These are phyloP conservation scores for Yarrowia alimentaria DNA, from an alignment of 805 yeast species.

Conservation along the genomic window DNA sequence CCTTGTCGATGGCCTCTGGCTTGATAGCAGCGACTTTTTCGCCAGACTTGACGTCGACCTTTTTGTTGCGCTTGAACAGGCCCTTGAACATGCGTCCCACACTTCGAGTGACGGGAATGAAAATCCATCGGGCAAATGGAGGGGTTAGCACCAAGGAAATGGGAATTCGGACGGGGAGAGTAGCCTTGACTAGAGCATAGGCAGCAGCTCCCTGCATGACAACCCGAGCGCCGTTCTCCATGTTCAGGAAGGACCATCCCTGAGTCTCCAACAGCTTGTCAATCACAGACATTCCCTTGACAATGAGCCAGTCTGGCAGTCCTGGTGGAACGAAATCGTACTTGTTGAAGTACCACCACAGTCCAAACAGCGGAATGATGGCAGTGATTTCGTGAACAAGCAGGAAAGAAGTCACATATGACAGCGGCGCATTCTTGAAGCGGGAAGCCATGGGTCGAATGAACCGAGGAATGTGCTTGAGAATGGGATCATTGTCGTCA, in stretches of 20 bases:
- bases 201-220: slow-evolving; percentile 74
- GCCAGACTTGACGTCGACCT: background rate
- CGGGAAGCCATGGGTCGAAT: slow-evolving; percentile 51
- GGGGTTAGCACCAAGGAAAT: slow-evolving; percentile 56
- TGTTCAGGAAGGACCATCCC: slow-evolving; percentile 35
- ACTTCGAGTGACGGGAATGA: slow-evolving; percentile 47
- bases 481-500: slow-evolving; percentile 34
- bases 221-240: slow-evolving; percentile 54
- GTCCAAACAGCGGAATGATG: slow-evolving; percentile 61
- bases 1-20: too few species aligned
- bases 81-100: slow-evolving; percentile 26
- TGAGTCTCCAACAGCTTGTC: slow-evolving; percentile 36
- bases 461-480: slow-evolving; percentile 50
- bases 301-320: slow-evolving; percentile 59
- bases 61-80: slow-evolving; percentile 26
- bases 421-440: slow-evolving; percentile 55
- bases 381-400: slow-evolving; percentile 76
- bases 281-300: slow-evolving; percentile 34
- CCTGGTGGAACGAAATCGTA: slow-evolving; percentile 54
- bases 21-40: background rate
- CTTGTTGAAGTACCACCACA: slow-evolving; percentile 66
- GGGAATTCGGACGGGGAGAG: slow-evolving; percentile 53
- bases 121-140: slow-evolving; percentile 52
- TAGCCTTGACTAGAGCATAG: slow-evolving; percentile 61
- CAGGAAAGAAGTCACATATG: slow-evolving; percentile 62